Percentiles rank a stretch among this genome's conserved stretches.
These are phyloP conservation scores for Agrocybe chaxingu DNA, from an alignment of 768 basidiomycete species.

Conservation along the genomic window DNA sequence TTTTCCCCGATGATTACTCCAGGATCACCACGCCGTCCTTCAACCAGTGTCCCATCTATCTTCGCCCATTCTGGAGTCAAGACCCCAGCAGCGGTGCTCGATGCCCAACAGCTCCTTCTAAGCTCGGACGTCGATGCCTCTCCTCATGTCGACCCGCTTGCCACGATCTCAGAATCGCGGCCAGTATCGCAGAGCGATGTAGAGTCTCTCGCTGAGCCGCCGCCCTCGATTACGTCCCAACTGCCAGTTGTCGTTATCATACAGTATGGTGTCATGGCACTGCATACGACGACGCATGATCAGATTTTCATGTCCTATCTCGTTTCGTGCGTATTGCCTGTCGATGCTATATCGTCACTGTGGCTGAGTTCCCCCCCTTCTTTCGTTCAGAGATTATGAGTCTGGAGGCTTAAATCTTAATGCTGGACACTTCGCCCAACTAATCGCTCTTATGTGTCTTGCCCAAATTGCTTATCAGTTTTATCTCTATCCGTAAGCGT, in stretches of 20 bases:
- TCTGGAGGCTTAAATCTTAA: slow-evolving; percentile 89
- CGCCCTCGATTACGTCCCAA: slow-evolving; percentile 65
- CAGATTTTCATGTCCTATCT: slow-evolving; percentile 91
- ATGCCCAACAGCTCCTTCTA: slow-evolving; percentile 62
- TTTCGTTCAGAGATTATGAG: slow-evolving; percentile 59
- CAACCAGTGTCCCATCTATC: slow-evolving; percentile 65
- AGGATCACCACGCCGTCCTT: slow-evolving; percentile 47
- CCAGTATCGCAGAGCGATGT: slow-evolving; percentile 28
- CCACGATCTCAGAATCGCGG: slow-evolving; percentile 50
- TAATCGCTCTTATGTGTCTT: slow-evolving; percentile 93
- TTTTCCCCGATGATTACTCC: slow-evolving; percentile 33
- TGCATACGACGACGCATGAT: slow-evolving; percentile 89
- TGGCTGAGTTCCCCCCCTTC: neutral
- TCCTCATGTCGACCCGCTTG: slow-evolving; percentile 33
- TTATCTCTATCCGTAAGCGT: slow-evolving; percentile 80
- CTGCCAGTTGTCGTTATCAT: slow-evolving; percentile 83
- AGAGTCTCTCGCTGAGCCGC: slow-evolving; percentile 47
- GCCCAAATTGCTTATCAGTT: slow-evolving; percentile 92
- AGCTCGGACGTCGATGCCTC: slow-evolving; percentile 35
- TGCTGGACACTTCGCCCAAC: slow-evolving; percentile 88
- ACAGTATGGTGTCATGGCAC: slow-evolving; percentile 86
- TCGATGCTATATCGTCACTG: neutral
- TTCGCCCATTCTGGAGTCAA: slow-evolving; percentile 83
- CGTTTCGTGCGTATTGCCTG: slow-evolving; percentile 60
- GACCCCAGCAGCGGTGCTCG: slow-evolving; percentile 70